These are phyloP conservation scores for Stemphylium beticola DNA, from an alignment of 2,329 filamentous ascomycete species.

Conservation along the genomic window DNA sequence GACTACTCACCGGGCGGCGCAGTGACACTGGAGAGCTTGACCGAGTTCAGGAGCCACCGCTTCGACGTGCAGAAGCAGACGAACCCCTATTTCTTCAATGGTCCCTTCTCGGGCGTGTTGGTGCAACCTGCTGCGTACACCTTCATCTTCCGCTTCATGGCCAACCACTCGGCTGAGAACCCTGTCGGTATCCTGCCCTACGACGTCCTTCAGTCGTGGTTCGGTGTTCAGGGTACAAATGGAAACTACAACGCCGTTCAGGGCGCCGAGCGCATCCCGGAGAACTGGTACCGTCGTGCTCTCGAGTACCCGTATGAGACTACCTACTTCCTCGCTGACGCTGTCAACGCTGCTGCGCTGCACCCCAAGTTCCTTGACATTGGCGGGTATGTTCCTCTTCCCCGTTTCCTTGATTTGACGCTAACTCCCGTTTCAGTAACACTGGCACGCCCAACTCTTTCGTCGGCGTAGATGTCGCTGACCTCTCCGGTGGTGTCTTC, in stretches of 20 bases:
- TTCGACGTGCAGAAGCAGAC: conserved; percentile 26
- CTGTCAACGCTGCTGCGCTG: conserved; percentile 22
- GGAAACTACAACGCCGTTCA: conserved; percentile 26
- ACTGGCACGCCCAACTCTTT: conserved; percentile 32
- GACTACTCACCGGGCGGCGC: conserved; percentile 27
- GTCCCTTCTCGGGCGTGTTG: conserved; percentile 28
- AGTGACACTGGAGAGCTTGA: conserved; percentile 30
- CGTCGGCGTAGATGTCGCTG: conserved; percentile 21
- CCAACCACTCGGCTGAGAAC: conserved; percentile 28
- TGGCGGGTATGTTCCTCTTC: conserved; percentile 20
- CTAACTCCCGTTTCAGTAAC: conserved; percentile 16
- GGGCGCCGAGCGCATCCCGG: conserved; percentile 26
- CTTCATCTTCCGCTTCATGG: conserved; percentile 38
- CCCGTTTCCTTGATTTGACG: neutral
- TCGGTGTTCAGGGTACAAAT: conserved; percentile 23
- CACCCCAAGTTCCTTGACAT: conserved; percentile 32
- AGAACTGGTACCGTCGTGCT: conserved; percentile 32
- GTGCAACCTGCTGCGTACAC: conserved; percentile 36
- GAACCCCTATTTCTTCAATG: conserved; percentile 33
- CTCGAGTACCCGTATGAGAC: conserved; percentile 30
- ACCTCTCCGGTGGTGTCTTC: conserved; percentile 27
- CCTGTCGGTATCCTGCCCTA: conserved; percentile 21
- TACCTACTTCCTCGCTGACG: conserved; percentile 28
- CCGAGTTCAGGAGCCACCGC: conserved; percentile 24
- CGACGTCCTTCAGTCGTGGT: conserved; percentile 31